Percentiles rank a stretch among this genome's conserved stretches.
Conservation (phyloP, 345 rosid species). For the Linum usitatissimum region DNA sequence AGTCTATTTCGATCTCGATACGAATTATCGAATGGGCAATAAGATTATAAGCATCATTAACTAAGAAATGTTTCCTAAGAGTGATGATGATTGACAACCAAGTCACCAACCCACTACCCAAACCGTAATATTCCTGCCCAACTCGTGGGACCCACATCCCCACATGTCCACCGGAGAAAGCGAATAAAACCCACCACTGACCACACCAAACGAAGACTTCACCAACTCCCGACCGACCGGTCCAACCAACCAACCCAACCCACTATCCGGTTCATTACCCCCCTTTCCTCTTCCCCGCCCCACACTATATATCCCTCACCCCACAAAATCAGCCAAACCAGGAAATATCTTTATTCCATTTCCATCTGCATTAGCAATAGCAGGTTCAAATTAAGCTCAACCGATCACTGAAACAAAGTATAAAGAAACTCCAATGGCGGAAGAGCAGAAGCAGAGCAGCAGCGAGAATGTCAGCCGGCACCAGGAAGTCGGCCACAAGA, state of each 20-base stretch:
- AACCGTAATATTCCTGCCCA: not conserved
- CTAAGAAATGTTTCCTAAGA: no score
- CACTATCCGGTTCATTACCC: not conserved
- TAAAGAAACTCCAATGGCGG: not conserved
- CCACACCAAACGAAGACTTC: not conserved
- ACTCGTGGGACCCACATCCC: not conserved
- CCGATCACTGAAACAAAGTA: not conserved
- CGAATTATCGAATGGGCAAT: no score
- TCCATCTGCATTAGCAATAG: not conserved
- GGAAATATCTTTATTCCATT: not conserved
- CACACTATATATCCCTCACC: not conserved
- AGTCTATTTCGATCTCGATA: no score
- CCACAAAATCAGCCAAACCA: not conserved
- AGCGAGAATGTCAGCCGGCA: not conserved
- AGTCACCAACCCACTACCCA: not conserved
- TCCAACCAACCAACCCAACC: not conserved
- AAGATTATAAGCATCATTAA: no score
- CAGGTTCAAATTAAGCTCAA: not conserved
- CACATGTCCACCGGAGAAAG: not conserved
- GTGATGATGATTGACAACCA: not conserved
- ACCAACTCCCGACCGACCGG: constrained; percentile 8
- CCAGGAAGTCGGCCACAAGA: constrained; percentile 5
- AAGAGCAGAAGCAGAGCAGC: not conserved
- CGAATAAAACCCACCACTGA: not conserved
- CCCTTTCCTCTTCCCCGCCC: not conserved